Conservation (phyloP, 345 rosid species). For the Eucalyptus virginea region DNA sequence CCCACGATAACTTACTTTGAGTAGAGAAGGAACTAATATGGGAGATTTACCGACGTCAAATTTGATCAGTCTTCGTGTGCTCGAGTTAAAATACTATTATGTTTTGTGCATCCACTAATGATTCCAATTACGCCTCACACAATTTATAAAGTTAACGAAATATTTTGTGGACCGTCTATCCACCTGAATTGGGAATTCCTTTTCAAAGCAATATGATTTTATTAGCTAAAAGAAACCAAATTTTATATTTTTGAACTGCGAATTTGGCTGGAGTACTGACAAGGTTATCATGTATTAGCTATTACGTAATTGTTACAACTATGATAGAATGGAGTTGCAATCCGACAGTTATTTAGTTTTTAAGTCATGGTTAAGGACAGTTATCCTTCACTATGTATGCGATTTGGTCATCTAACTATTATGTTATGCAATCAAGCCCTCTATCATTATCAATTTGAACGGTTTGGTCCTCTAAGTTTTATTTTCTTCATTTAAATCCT, state of each 20-base stretch:
- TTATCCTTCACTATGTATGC: neutral
- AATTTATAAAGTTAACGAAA: neutral
- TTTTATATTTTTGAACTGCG: neutral
- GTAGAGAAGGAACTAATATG: neutral
- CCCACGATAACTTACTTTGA: neutral
- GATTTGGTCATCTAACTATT: neutral
- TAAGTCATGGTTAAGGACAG: neutral
- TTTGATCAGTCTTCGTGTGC: neutral
- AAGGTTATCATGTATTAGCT: neutral
- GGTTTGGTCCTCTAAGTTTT: neutral
- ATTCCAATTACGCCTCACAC: neutral
- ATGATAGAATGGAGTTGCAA: neutral
- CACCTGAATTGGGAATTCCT: neutral
- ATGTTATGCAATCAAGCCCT: neutral
- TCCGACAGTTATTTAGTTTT: neutral
- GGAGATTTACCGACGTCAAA: neutral
- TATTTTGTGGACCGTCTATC: neutral
- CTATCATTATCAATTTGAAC: neutral
- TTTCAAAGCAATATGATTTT: neutral
- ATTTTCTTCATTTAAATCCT: neutral
- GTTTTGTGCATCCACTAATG: neutral
- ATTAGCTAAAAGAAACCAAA: neutral
- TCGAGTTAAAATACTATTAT: neutral
- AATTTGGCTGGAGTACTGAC: neutral
- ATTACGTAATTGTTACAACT: neutral